These are phyloP conservation scores for Leccinum variicolor DNA, from an alignment of 768 basidiomycete species.

Conservation along the genomic window DNA sequence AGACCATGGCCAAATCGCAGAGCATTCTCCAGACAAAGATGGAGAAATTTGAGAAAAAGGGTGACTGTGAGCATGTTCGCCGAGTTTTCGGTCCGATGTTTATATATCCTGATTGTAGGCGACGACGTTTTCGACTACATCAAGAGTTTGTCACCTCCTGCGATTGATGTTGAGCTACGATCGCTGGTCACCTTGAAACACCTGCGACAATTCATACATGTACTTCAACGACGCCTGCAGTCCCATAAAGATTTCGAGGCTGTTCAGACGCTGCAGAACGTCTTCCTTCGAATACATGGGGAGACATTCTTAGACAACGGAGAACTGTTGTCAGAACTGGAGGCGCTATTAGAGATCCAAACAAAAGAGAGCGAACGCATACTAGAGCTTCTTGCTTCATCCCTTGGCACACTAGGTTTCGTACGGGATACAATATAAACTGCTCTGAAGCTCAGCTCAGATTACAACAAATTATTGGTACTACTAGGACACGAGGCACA, in stretches of 20 bases:
- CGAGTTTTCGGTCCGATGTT: not conserved
- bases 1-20: constrained; percentile 46
- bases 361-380: constrained; percentile 74
- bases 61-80: constrained; percentile 59
- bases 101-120: constrained; percentile 26
- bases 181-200: constrained; percentile 64
- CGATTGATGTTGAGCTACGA: constrained; percentile 87
- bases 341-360: constrained; percentile 62
- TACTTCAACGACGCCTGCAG: constrained; percentile 66
- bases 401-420: constrained; percentile 73
- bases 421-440: constrained; percentile 60
- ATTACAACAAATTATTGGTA: not conserved
- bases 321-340: constrained; percentile 59
- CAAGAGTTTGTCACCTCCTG: constrained; percentile 86
- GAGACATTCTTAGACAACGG: constrained; percentile 71
- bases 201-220: constrained; percentile 66
- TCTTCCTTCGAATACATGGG: constrained; percentile 82
- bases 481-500: not conserved
- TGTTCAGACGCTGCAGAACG: constrained; percentile 81
- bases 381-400: constrained; percentile 68
- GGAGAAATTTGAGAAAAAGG: constrained; percentile 47
- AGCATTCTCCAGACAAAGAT: constrained; percentile 74
- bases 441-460: not conserved
- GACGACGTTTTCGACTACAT: constrained; percentile 84
- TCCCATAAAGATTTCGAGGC: constrained; percentile 94